A percentile compares a stretch with the other conserved stretches of the same genome.
These are phyloP conservation scores for Eimeria sp. DNA, from an alignment of 169 alveolate genomes.

Conservation along the genomic window DNA sequence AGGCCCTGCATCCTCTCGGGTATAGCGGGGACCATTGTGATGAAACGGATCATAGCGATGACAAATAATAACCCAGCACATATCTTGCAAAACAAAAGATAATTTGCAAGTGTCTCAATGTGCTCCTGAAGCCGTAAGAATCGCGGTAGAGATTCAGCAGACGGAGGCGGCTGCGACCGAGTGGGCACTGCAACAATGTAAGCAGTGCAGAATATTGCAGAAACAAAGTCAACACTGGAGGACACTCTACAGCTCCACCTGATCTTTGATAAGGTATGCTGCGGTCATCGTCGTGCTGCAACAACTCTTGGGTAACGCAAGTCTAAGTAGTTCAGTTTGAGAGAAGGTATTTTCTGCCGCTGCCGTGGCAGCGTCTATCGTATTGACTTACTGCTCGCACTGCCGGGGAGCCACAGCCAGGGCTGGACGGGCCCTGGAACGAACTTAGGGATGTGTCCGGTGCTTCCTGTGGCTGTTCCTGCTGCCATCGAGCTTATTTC, in stretches of 20 bases:
- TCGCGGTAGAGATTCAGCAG: slow-evolving; percentile 71
- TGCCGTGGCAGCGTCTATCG: neutral
- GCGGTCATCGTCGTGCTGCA: neutral
- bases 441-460: slow-evolving; percentile 49
- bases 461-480: slow-evolving; percentile 1
- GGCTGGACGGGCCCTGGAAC: slow-evolving; percentile 76
- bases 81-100: slow-evolving; percentile 51
- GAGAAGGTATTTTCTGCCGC: too few relatives aligned
- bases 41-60: slow-evolving; percentile 36
- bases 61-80: slow-evolving; percentile 49
- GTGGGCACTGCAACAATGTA: slow-evolving; percentile 21
- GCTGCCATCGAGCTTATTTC: slow-evolving; percentile 11
- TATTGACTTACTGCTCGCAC: slow-evolving; percentile 34
- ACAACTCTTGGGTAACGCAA: too few relatives aligned
- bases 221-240: neutral
- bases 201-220: neutral
- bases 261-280: neutral
- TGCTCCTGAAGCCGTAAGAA: slow-evolving; percentile 68
- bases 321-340: too few relatives aligned
- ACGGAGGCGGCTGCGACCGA: slow-evolving; percentile 67
- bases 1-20: slow-evolving; percentile 61
- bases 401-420: slow-evolving; percentile 73
- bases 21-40: slow-evolving; percentile 70
- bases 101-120: slow-evolving; percentile 28
- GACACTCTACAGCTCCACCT: neutral